Conservation (phyloP, 345 rosid species). For the Euphorbia tirucalli region DNA sequence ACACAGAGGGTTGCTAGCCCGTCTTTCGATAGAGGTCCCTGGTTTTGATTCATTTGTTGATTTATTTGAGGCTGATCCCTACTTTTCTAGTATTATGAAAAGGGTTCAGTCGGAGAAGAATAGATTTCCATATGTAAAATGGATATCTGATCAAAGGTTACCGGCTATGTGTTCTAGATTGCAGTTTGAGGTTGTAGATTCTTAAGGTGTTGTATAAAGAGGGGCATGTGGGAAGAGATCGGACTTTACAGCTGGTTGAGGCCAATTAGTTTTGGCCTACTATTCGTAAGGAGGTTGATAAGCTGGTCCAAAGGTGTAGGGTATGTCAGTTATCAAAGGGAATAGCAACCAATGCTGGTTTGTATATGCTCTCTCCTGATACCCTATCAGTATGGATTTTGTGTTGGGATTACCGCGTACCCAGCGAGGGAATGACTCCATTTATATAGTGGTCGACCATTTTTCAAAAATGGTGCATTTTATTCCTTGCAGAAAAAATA, state of each 20-base stretch:
- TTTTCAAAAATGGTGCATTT: background rate
- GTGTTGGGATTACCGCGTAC: background rate
- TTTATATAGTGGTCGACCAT: background rate
- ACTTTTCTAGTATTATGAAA: background rate
- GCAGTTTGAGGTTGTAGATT: background rate
- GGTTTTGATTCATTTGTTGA: background rate
- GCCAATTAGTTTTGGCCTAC: background rate
- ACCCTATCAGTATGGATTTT: background rate
- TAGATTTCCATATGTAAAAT: background rate
- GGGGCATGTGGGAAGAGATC: background rate
- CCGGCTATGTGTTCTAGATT: background rate
- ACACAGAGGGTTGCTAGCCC: too few relatives aligned
- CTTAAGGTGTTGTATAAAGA: background rate
- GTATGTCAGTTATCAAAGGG: background rate
- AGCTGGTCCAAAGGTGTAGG: background rate
- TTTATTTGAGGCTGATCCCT: background rate
- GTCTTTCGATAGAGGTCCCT: background rate
- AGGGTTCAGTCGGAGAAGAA: background rate
- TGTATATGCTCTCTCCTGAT: background rate
- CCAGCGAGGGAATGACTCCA: background rate
- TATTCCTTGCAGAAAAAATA: background rate
- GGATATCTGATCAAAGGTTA: background rate
- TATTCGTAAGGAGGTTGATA: background rate
- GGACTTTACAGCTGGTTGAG: background rate
- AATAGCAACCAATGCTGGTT: background rate